These are phyloP conservation scores for Exserohilum rostratum DNA, from an alignment of 2,329 filamentous ascomycete genomes.

Conservation along the genomic window DNA sequence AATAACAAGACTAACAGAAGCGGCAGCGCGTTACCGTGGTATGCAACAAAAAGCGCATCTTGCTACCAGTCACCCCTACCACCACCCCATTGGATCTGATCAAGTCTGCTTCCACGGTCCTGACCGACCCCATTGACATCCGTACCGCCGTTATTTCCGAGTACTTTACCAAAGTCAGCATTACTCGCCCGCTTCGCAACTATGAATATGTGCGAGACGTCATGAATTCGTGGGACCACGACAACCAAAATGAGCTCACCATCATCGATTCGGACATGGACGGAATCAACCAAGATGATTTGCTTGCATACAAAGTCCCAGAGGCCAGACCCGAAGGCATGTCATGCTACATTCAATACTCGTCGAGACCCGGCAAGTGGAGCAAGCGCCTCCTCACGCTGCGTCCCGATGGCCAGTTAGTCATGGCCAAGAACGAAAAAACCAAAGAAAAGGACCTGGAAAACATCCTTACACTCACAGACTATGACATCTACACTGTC, in stretches of 20 bases:
- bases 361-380: conserved; percentile 84
- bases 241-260: conserved; percentile 75
- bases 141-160: conserved; percentile 76
- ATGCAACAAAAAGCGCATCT: conserved; percentile 71
- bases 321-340: conserved; percentile 68
- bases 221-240: conserved; percentile 90
- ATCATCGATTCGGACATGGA: conserved; percentile 66
- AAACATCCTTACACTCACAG: conserved; percentile 82
- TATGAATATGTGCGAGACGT: conserved; percentile 88
- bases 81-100: conserved; percentile 79
- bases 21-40: conserved; percentile 72
- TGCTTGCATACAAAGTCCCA: conserved; percentile 70
- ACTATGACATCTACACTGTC: conserved; percentile 89
- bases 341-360: conserved; percentile 77
- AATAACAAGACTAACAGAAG: conserved; percentile 21
- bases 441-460: conserved; percentile 64
- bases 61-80: conserved; percentile 73
- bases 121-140: conserved; percentile 69
- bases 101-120: conserved; percentile 66
- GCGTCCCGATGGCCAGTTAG: conserved; percentile 72
- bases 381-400: conserved; percentile 81
- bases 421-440: conserved; percentile 72
- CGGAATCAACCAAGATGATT: conserved; percentile 61
- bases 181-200: conserved; percentile 80
- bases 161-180: conserved; percentile 73